Base-by-base conservation (phyloP, 805 yeast species). In the Teunomyces atbi region DNA sequence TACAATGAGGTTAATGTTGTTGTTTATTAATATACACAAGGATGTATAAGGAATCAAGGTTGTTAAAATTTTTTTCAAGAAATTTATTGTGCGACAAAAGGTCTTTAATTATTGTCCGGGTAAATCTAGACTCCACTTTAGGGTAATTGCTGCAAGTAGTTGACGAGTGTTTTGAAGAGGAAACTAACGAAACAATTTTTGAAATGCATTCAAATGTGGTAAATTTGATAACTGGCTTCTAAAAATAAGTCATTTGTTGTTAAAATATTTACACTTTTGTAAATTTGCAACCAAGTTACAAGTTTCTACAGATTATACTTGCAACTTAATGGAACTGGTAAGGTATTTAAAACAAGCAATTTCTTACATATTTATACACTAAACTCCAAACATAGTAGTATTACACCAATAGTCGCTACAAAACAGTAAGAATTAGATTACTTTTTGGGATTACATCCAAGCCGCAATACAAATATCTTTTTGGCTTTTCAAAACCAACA, bases 31-130 rank as follows among this genome's bases (percentile, higher is more conserved):
- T 36, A 36, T 21, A 36, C 15, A 36, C 28, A 12, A 21, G 15
- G 15, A n/a, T 36, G 39, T 6, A n/a, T 20, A n/a, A n/a, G 27
- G n/a, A 7, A 19, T 26, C 27, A 40, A 41, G 13, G 28, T 34
- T n/a, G 34, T 21, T n/a, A 5, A n/a, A 16, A 47, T 13, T 42
- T 43, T 23, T 42, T 26, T 37, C 44, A 30, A 15, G n/a, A 32
- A 34, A 27, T 34, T 45, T 40, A 23, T 23, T 13, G 19, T n/a
- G 28, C 26, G 33, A 30, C 13, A n/a, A 28, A 28, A 28, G 6
- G 6, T 12, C 10, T 30, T 13, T 28, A 21, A n/a, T 7, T 13
- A 12, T 6, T 30, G 18, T 30, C 33, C 33, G 33, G 33, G 33
- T 30, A 30, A 30, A 30, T 1, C 16, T 30, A 7, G 5, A 15